Percentiles rank a stretch among this genome's conserved stretches.
These are phyloP conservation scores for Fusarium compactum DNA, from an alignment of 2,329 filamentous ascomycete genomes.

Conservation along the genomic window DNA sequence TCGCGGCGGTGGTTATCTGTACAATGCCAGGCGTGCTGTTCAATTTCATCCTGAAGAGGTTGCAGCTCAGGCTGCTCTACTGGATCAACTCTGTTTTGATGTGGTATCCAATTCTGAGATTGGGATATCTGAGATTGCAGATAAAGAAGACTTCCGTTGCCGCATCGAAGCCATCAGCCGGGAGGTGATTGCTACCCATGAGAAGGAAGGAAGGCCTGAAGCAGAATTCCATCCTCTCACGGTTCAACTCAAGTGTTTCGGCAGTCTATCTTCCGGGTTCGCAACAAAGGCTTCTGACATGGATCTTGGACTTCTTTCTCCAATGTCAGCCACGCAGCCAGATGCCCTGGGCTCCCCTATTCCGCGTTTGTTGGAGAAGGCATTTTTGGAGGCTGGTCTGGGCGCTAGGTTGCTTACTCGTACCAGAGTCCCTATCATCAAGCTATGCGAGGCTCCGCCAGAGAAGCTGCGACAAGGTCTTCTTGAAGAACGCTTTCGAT, in stretches of 20 bases:
- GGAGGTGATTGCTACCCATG: slow-evolving; percentile 66
- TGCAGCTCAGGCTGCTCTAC: slow-evolving; percentile 59
- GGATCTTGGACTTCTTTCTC: slow-evolving; percentile 84
- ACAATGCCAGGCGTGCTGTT: slow-evolving; percentile 41
- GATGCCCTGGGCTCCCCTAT: slow-evolving; percentile 70
- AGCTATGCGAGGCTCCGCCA: slow-evolving; percentile 80
- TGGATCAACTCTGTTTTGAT: slow-evolving; percentile 62
- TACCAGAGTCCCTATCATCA: slow-evolving; percentile 88
- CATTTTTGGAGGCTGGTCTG: slow-evolving; percentile 76
- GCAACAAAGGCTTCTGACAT: slow-evolving; percentile 90
- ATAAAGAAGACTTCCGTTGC: slow-evolving; percentile 78
- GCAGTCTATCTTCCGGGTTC: slow-evolving; percentile 86
- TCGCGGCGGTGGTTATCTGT: slow-evolving; percentile 35
- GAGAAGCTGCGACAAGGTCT: slow-evolving; percentile 71
- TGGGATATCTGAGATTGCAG: slow-evolving; percentile 68
- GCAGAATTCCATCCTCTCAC: slow-evolving; percentile 64
- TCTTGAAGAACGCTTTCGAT: slow-evolving; percentile 74
- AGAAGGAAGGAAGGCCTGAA: slow-evolving; percentile 56
- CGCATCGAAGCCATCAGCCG: slow-evolving; percentile 74
- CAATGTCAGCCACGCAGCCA: slow-evolving; percentile 65
- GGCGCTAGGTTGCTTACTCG: slow-evolving; percentile 82
- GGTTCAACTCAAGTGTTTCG: slow-evolving; percentile 81
- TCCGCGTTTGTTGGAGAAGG: slow-evolving; percentile 80
- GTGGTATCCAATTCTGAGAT: slow-evolving; percentile 71
- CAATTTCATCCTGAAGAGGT: slow-evolving; percentile 60